Base-by-base conservation (phyloP, 2,329 filamentous ascomycete species). In the Clonostachys chloroleuca region DNA sequence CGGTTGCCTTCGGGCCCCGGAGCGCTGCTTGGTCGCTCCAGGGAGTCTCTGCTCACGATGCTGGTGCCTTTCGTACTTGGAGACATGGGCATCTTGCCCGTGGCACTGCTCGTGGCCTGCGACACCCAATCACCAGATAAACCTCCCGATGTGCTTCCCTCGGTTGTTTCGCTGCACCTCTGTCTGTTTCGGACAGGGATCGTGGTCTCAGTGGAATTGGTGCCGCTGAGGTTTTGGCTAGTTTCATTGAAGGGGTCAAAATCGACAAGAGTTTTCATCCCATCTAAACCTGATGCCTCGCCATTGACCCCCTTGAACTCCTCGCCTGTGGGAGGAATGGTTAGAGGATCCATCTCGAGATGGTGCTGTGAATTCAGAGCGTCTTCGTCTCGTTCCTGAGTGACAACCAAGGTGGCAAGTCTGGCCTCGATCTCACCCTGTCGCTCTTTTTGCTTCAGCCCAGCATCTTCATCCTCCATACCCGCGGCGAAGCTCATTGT, bases 41-140 rank as follows among this genome's bases (percentile, higher is more conserved):
- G 57, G 8, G 79, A 82, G 40, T 82, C 78, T 47, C 74, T 73
- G 62, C 81, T 84, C 53, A 81, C 75, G 52, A 85, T 80, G 61
- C 81, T 85, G 16, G 82, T 85, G 37, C 81, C 82, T 57, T 82
- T 74, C 4, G 82, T 85, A 59, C 81, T 84, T 3, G 82, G 82
- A 20, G 81, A 84, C 35, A 84, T 65, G 5, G 81, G 80, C 75
- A 83, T 77, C 63, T 82, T 83, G 44, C 79, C 76, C 2, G 80
- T 84, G 2, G 80, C 81, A 9, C 80, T 80, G 54, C 79, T 83
- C 13, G 81, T 84, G 5, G 75, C 78, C 54, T 84, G 80, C 5
- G 78, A 82, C 4, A 77, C 76, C 78, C 80, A 84, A 54, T 84
- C 81, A 10, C 75, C 79, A 1, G 73, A 71, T 43, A 69, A 72